Evolutionary conservation across 441 rosid genomes (phyloP), one percentile per base, ranked within the genome.

Genomic region (Daphne laureola): DNA sequence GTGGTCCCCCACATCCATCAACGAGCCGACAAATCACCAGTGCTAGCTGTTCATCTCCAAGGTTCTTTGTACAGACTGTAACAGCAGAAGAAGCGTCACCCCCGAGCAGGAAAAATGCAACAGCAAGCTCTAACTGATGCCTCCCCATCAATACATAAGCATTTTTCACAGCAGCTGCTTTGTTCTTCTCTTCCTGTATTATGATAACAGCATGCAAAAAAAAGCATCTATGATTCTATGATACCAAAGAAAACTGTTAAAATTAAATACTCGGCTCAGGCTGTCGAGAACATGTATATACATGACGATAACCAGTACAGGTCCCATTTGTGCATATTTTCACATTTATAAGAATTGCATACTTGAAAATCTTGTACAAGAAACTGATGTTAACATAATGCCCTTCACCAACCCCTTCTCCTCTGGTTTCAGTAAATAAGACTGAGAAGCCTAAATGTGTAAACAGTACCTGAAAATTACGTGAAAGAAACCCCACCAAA

Each of bases 131-230:
- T 69, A 89, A 71, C 58, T 92, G 97, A 75, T 92, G 98, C 67
- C 84, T 84, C 41, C 98, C 96, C 87, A 92, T 80, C 65, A 92
- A 79, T 67, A 92, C 97, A 71, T 89, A 92, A 14, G 97, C 98
- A 81, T 92, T 89, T 80, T 92, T 92, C 64, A 92, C 68, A 66
- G 96, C 97, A 61, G 97, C 98, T 48, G 96, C 84, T 77, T 83
- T 92, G 65, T 89, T 81, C 71, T 84, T 92, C 68, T 92, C 98
- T 70, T 89, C 98, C 96, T 92, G 75, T 54, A 60, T 58, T 35
- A 65, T 26, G 46, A 58, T 25, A 47, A 51, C 55, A 50, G 50
- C 25, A 55, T 55, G 54, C 59, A 57, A 43, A 50, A 46, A 61
- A 51, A 49, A 40, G 18, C 2, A 31, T 31, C 38, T 40, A 41